A percentile compares a stretch with the other conserved stretches of the same genome.
Evolutionary conservation across 1,284 basidiomycete genomes (phyloP).

Genomic region (Pseudozyma sp.): DNA sequence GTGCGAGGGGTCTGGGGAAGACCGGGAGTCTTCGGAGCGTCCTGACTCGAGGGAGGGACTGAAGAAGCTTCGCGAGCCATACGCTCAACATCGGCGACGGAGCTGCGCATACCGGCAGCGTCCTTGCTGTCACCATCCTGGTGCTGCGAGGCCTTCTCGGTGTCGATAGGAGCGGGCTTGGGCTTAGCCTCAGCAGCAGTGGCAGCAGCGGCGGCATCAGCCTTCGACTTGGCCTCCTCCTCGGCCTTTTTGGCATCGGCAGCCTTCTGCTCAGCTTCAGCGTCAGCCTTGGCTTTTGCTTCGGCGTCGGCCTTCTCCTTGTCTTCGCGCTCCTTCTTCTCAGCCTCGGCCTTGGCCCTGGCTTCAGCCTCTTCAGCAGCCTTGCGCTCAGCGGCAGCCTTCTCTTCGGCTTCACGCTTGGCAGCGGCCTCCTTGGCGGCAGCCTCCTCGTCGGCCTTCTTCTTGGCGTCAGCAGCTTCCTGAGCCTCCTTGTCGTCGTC

Average conservation of each 20-base stretch:
- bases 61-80: conserved; percentile 65
- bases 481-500: conserved; percentile 43
- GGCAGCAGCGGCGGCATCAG: conserved; percentile 33
- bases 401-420: conserved; percentile 43
- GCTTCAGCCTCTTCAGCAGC: conserved; percentile 42
- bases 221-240: conserved; percentile 44
- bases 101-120: conserved; percentile 47
- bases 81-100: conserved; percentile 62
- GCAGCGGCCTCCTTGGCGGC: conserved; percentile 39
- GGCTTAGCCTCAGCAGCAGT: conserved; percentile 42
- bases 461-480: conserved; percentile 44
- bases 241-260: conserved; percentile 45
- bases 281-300: conserved; percentile 28
- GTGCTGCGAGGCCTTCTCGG: conserved; percentile 35
- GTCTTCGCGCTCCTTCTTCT: conserved; percentile 44
- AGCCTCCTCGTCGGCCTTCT: conserved; percentile 46
- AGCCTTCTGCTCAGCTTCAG: conserved; percentile 20
- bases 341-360: conserved; percentile 38
- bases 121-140: conserved; percentile 42
- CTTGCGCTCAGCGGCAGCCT: conserved; percentile 49
- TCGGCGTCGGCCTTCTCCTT: conserved; percentile 38
- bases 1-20: conserved; percentile 59
- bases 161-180: conserved; percentile 53
- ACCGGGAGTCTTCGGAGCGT: conserved; percentile 53
- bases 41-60: conserved; percentile 59